phyloP scores from a whole-genome alignment of 352 stramenopile genomes.

The Globisporangium sylvaticum region DNA sequence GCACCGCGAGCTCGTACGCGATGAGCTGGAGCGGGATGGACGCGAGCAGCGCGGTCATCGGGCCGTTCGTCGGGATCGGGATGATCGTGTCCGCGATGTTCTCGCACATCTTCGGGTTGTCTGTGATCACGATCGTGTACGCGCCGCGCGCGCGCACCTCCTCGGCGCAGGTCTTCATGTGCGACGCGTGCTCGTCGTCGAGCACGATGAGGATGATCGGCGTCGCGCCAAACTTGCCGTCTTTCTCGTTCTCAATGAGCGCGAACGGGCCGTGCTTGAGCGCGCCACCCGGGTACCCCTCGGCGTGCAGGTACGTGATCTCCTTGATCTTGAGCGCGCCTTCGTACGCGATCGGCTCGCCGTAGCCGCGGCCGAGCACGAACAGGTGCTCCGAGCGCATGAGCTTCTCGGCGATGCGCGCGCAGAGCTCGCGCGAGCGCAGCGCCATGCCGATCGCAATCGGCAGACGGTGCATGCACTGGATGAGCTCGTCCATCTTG shows the following conservation, averaged over 20 bases:
- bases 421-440: conserved; percentile 90
- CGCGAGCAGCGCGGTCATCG: conserved; percentile 94
- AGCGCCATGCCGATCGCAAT: conserved; percentile 98
- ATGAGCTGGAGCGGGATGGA: conserved; percentile 97
- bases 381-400: conserved; percentile 93
- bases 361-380: conserved; percentile 93
- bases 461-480: conserved; percentile 94
- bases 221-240: conserved; percentile 93
- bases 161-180: conserved; percentile 94
- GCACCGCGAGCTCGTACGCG: conserved; percentile 96
- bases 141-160: conserved; percentile 96
- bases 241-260: conserved; percentile 94
- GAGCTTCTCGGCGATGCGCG: conserved; percentile 86
- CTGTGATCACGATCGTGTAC: conserved; percentile 97
- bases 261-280: conserved; percentile 99
- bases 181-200: conserved; percentile 94
- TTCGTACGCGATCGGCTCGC: conserved; percentile 94
- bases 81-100: conserved; percentile 94
- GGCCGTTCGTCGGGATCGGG: conserved; percentile 94
- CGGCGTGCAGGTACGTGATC: conserved; percentile 98
- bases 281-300: conserved; percentile 96
- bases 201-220: conserved; percentile 97
- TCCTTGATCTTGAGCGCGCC: conserved; percentile 99
- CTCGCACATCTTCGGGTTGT: conserved; percentile 92
- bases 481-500: conserved; percentile 90